Evolutionary conservation across 345 rosid genomes (phyloP).

Genomic region (Gossypium stocksii): DNA sequence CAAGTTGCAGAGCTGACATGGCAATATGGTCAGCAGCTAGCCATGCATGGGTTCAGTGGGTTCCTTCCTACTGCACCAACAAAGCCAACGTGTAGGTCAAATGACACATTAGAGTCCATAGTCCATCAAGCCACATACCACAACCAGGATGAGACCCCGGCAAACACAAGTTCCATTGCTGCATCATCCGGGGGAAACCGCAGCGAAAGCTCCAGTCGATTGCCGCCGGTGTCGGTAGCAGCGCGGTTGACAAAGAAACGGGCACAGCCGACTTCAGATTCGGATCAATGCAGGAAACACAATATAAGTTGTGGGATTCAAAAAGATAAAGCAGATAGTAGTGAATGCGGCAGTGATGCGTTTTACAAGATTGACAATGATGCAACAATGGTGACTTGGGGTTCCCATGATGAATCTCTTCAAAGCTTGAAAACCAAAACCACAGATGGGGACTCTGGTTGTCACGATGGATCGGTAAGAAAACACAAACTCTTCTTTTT

Average conservation of each 20-base stretch:
- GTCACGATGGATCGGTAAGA: constrained; percentile 47
- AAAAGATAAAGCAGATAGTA: neutral
- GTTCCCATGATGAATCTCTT: constrained; percentile 49
- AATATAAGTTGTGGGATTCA: neutral
- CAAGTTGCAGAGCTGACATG: constrained; percentile 92
- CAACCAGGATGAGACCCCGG: neutral
- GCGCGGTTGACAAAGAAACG: constrained; percentile 28
- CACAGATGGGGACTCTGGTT: constrained; percentile 40
- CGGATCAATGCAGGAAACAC: constrained; percentile 5
- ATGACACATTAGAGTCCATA: constrained; percentile 84
- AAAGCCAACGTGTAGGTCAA: constrained; percentile 19
- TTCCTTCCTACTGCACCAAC: constrained; percentile 33
- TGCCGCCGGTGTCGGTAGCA: constrained; percentile 12
- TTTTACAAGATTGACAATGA: constrained; percentile 27
- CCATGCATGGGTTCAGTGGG: constrained; percentile 62
- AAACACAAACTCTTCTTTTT: neutral
- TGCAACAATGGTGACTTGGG: constrained; percentile 35
- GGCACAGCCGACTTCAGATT: constrained; percentile 16
- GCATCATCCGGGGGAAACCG: constrained; percentile 17
- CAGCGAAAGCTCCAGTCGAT: neutral
- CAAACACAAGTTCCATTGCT: constrained; percentile 26
- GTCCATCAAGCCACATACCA: constrained; percentile 68
- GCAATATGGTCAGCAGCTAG: constrained; percentile 73
- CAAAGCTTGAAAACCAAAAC: constrained; percentile 41
- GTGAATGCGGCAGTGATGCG: constrained; percentile 32